Conservation (phyloP, 805 yeast species). For the Saturnispora silvae region DNA sequence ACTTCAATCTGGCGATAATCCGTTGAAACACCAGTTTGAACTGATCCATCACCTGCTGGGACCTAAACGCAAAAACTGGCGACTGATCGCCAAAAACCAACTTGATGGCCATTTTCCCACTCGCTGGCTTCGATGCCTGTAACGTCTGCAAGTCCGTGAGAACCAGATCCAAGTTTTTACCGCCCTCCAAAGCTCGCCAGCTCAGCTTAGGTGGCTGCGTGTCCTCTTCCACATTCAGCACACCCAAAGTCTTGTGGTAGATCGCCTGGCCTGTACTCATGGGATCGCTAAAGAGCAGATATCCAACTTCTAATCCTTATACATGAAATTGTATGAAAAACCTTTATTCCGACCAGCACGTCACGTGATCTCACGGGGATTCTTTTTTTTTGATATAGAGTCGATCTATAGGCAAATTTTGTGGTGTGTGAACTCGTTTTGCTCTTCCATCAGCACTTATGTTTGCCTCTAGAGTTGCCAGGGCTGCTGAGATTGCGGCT, state of each 20-base stretch:
- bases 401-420: too few relatives aligned
- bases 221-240: conserved; percentile 46
- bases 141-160: conserved; percentile 37
- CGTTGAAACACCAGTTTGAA: conserved; percentile 59
- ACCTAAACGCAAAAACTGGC: conserved; percentile 50
- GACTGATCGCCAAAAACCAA: conserved; percentile 27
- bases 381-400: too few relatives aligned
- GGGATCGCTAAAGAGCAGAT: not conserved
- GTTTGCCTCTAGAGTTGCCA: too few relatives aligned
- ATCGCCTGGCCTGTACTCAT: conserved; percentile 31
- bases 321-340: too few relatives aligned
- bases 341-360: too few relatives aligned
- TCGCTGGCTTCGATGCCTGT: conserved; percentile 59
- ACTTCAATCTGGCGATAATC: conserved; percentile 52
- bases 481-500: too few relatives aligned
- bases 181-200: conserved; percentile 50
- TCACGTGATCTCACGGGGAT: too few relatives aligned
- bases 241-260: conserved; percentile 45
- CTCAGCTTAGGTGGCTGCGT: conserved; percentile 41
- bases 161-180: conserved; percentile 29
- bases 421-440: too few relatives aligned
- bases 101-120: conserved; percentile 58
- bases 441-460: too few relatives aligned
- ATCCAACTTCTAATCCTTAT: too few relatives aligned
- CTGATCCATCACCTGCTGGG: conserved; percentile 65